phyloP scores from a whole-genome alignment of 148 eudicot genomes.

The Rhododendron henanense region DNA sequence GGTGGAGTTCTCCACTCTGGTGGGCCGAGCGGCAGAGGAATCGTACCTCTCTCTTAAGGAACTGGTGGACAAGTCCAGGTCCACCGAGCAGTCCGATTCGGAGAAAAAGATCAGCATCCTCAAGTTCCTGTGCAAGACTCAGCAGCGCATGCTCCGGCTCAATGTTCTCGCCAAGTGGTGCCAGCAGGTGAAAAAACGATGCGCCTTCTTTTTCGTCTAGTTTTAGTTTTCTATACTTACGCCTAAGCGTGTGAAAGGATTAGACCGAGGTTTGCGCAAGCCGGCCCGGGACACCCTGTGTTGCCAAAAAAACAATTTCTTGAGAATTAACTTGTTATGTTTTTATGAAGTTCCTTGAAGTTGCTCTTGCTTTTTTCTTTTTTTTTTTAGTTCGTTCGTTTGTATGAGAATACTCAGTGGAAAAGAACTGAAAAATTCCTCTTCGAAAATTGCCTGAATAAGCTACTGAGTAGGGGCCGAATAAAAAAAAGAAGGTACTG shows the following conservation, averaged over 20 bases:
- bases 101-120: conserved; percentile 86
- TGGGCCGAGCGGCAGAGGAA: conserved; percentile 82
- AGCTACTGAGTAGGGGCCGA: background rate
- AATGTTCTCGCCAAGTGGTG: conserved; percentile 97
- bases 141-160: conserved; percentile 96
- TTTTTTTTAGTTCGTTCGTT: too few relatives aligned
- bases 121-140: conserved; percentile 81
- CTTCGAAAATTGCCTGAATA: background rate
- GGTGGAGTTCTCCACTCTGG: conserved; percentile 75
- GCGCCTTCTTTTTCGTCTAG: background rate
- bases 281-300: background rate
- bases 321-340: background rate
- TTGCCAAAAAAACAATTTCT: background rate
- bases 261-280: too few relatives aligned
- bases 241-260: too few relatives aligned
- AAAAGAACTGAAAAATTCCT: background rate
- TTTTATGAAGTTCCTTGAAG: background rate
- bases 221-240: background rate
- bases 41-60: conserved; percentile 77
- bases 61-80: conserved; percentile 76
- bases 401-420: too few relatives aligned
- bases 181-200: conserved; percentile 55
- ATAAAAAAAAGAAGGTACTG: background rate
- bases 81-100: conserved; percentile 62
- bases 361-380: background rate